A percentile compares a stretch with the other conserved stretches of the same genome.
phyloP scores from a whole-genome alignment of 2,329 filamentous ascomycete genomes.

The Ophiosphaerella herpotricha region DNA sequence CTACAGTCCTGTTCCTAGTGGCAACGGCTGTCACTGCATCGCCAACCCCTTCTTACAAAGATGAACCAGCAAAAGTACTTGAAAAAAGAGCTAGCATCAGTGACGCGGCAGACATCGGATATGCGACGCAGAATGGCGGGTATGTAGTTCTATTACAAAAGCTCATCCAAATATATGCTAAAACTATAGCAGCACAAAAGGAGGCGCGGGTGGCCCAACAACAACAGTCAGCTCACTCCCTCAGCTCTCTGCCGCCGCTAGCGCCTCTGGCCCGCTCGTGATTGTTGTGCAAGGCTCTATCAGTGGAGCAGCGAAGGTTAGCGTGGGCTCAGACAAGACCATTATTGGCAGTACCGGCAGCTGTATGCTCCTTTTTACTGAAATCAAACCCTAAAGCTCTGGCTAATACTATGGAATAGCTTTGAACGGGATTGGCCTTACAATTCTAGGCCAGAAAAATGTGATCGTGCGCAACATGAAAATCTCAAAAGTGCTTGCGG shows the following conservation, averaged over 20 bases:
- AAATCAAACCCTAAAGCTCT: not conserved
- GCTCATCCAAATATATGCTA: not conserved
- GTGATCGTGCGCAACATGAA: slow-evolving; percentile 68
- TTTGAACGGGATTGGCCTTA: slow-evolving; percentile 54
- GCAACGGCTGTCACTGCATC: slow-evolving; percentile 14
- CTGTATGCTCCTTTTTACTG: slow-evolving; percentile 30
- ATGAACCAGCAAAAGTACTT: slow-evolving; percentile 9
- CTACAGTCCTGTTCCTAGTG: slow-evolving; percentile 12
- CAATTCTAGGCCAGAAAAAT: slow-evolving; percentile 59
- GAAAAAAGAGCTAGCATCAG: slow-evolving; percentile 18
- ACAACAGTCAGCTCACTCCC: slow-evolving; percentile 59
- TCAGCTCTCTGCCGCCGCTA: slow-evolving; percentile 55
- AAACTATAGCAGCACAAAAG: slow-evolving; percentile 51
- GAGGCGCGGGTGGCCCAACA: slow-evolving; percentile 57
- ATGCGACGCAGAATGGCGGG: slow-evolving; percentile 53
- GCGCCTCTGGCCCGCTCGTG: slow-evolving; percentile 19
- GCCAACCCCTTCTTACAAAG: slow-evolving; percentile 15
- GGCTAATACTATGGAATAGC: slow-evolving; percentile 43
- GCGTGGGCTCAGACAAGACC: slow-evolving; percentile 26
- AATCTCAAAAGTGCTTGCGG: slow-evolving; percentile 59
- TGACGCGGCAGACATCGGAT: slow-evolving; percentile 41
- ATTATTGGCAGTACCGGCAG: slow-evolving; percentile 48
- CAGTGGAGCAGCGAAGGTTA: slow-evolving; percentile 29
- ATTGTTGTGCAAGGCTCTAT: slow-evolving; percentile 33
- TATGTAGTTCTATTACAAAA: not conserved